phyloP scores from a whole-genome alignment of 1,284 basidiomycete genomes.

The Ustilago xerochloae region DNA sequence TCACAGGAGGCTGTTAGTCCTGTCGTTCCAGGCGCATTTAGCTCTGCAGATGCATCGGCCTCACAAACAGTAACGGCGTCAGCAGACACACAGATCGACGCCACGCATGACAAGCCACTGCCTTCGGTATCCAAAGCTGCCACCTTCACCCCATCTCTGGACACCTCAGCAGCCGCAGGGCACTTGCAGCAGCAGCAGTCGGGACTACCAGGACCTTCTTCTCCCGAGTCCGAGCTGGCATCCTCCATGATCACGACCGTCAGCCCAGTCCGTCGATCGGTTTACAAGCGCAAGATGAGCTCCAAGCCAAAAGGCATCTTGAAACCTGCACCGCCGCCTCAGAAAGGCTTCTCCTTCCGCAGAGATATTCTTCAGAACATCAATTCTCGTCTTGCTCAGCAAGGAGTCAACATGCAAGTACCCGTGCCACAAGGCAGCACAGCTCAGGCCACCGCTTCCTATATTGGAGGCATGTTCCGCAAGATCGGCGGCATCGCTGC shows the following conservation, averaged over 20 bases:
- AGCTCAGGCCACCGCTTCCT: conserved; percentile 46
- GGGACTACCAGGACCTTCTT: neutral
- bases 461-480: conserved; percentile 60
- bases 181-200: conserved; percentile 4
- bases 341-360: conserved; percentile 61
- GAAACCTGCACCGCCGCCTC: conserved; percentile 58
- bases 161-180: conserved; percentile 8
- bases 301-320: conserved; percentile 56
- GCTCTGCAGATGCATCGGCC: no score
- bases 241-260: conserved; percentile 33
- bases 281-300: conserved; percentile 47
- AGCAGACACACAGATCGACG: neutral
- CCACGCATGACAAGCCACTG: conserved; percentile 17
- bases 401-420: conserved; percentile 64
- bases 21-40: conserved; percentile 12
- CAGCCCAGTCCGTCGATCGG: conserved; percentile 42
- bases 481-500: conserved; percentile 54
- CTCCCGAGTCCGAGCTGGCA: conserved; percentile 14
- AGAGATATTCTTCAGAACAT: conserved; percentile 61
- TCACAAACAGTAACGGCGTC: neutral
- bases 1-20: neutral
- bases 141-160: conserved; percentile 1
- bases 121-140: conserved; percentile 2
- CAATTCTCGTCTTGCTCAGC: conserved; percentile 64
- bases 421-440: conserved; percentile 55